phyloP scores from a whole-genome alignment of 2,329 filamentous ascomycete genomes.

The Ophiocordyceps camponoti-saundersi region DNA sequence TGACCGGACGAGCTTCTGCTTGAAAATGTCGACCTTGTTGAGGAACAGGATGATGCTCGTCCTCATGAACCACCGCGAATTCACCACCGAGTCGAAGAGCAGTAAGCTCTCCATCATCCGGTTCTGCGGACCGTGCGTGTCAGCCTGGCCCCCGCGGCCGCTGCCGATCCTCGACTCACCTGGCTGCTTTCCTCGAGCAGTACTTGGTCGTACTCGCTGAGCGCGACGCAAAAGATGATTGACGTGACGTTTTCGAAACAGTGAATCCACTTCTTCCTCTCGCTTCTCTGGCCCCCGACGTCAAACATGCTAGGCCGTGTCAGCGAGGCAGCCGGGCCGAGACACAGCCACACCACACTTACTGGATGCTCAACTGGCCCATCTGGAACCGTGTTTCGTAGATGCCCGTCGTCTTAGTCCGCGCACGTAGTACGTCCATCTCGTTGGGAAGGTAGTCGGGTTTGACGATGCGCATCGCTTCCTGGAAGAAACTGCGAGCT shows the following conservation, averaged over 20 bases:
- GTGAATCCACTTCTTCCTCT: slow-evolving; percentile 99
- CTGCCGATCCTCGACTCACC: slow-evolving; percentile 30
- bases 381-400: slow-evolving; percentile 98
- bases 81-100: slow-evolving; percentile 95
- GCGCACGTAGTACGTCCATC: slow-evolving; percentile 83
- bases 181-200: slow-evolving; percentile 93
- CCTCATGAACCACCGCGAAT: slow-evolving; percentile 97
- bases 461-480: slow-evolving; percentile 69
- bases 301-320: slow-evolving; percentile 74
- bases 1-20: slow-evolving; percentile 78
- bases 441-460: slow-evolving; percentile 83
- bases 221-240: slow-evolving; percentile 95
- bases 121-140: slow-evolving; percentile 46
- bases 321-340: slow-evolving; percentile 3
- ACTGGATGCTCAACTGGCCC: slow-evolving; percentile 98
- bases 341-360: slow-evolving; percentile 21
- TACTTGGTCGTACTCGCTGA: slow-evolving; percentile 97
- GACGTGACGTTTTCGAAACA: slow-evolving; percentile 99
- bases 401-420: slow-evolving; percentile 97
- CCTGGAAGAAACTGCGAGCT: slow-evolving; percentile 71
- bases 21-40: slow-evolving; percentile 98
- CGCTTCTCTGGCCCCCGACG: slow-evolving; percentile 89
- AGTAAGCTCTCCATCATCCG: slow-evolving; percentile 98
- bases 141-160: neutral
- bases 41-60: slow-evolving; percentile 97